These are phyloP conservation scores for Melampsora larici-populina DNA, from an alignment of 1,284 basidiomycete species.

Conservation along the genomic window DNA sequence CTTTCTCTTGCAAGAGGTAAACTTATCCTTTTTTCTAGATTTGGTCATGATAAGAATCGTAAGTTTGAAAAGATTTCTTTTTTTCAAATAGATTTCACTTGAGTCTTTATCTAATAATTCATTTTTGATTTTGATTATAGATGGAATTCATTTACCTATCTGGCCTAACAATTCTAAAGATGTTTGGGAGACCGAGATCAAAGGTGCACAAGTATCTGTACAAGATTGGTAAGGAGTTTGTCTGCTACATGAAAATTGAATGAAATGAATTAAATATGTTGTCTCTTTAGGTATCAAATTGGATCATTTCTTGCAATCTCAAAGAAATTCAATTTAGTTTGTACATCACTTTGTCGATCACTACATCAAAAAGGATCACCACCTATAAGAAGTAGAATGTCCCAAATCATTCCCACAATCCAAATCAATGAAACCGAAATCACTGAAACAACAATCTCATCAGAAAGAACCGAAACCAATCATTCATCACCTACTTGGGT, in stretches of 20 bases:
- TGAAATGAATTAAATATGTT: no score
- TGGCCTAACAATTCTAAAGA: constrained; percentile 33
- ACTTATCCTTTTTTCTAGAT: constrained; percentile 30
- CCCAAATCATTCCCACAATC: neutral
- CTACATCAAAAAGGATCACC: neutral
- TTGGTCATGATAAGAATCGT: constrained; percentile 4
- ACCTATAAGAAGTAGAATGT: constrained; percentile 18
- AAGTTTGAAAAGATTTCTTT: neutral
- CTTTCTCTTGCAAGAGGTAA: constrained; percentile 33
- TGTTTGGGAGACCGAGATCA: constrained; percentile 36
- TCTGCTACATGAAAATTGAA: no score
- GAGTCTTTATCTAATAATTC: neutral
- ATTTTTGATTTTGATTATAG: neutral
- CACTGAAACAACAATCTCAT: neutral
- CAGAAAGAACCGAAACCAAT: neutral
- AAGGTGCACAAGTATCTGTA: constrained; percentile 30
- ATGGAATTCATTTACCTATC: constrained; percentile 30
- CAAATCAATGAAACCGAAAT: neutral
- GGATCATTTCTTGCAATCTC: constrained; percentile 26
- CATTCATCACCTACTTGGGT: constrained; percentile 17
- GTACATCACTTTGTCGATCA: constrained; percentile 35
- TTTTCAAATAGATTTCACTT: neutral
- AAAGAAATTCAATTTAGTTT: constrained; percentile 31
- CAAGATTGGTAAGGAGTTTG: constrained; percentile 34
- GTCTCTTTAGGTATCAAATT: constrained; percentile 25